Base-by-base conservation (phyloP, 495 filamentous ascomycete genomes). In the Neurospora hispaniola region DNA sequence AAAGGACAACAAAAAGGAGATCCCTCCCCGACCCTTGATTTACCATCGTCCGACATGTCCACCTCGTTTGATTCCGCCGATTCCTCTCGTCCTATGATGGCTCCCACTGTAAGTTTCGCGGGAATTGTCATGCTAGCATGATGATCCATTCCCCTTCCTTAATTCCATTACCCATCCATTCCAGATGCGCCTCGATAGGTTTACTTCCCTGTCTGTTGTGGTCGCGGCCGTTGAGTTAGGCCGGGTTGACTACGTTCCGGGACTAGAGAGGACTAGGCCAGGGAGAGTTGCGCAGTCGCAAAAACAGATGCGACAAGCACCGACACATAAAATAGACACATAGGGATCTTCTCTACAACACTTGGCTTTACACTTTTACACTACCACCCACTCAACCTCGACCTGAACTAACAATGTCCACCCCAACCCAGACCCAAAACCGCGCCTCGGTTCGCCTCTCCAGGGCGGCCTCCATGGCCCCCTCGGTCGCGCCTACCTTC, bases 401-500 rank as follows among this genome's bases (percentile, higher is more conserved):
- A 20, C 44, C 41, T 27, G 62, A 71, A 44, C 72, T 70, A 69
- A 42, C 73, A 62, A 59, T 74, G 42, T 74, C 38, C 7, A 5
- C 14, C 46, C 59, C 9, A 23, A 54, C 39, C 14, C 70, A 46
- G 39, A 31, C 70, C 23, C 74, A 77, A 86, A 89, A 86, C 76
- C 91, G 91, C 77, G 86, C 88, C 74, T 94, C 92, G 5, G 88
- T 91, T 77, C 90, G 94, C 78, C 90, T 92, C 82, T 94, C 92
- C 79, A 12, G 14, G 54, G 94, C 92, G 72, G 91, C 93, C 82
- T 92, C 90, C 85, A 87, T 88, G 74, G 85, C 89, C 62, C 91
- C 92, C 35, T 94, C 92, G 72, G 80, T 94, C 71, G 87, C 92
- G 14, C 86, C 90, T 72, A 91, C 89, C 40, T 79, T 87, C 35